These are phyloP conservation scores for Pyricularia pennisetigena DNA, from an alignment of 2,329 filamentous ascomycete genomes.

Conservation along the genomic window DNA sequence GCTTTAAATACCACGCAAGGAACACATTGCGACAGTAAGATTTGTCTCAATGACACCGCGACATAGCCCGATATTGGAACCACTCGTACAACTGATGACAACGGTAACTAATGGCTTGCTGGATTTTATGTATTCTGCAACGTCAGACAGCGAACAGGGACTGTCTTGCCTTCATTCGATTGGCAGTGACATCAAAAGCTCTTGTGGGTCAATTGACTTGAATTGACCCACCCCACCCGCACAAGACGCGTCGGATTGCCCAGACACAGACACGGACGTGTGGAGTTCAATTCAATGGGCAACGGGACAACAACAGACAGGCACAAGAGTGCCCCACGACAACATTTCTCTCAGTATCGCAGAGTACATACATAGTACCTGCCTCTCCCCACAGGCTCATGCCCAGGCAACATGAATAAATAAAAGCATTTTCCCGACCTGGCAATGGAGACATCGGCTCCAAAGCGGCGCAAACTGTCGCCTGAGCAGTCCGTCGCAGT, in stretches of 20 bases:
- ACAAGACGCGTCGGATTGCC: neutral
- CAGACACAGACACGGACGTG: neutral
- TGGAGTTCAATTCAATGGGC: neutral
- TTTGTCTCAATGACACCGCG: too few species aligned
- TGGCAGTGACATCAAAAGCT: neutral
- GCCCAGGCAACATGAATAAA: neutral
- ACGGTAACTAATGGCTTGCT: neutral
- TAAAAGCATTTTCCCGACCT: neutral
- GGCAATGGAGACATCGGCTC: slow-evolving; percentile 46
- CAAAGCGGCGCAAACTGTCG: slow-evolving; percentile 56
- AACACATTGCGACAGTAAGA: too few species aligned
- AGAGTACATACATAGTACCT: neutral
- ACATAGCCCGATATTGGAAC: neutral
- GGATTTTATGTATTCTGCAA: neutral
- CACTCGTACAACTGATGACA: neutral
- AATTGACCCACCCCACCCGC: neutral
- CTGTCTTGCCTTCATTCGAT: neutral
- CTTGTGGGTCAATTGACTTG: neutral
- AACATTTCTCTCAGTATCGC: neutral
- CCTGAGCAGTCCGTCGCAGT: slow-evolving; percentile 35
- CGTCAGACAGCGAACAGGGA: neutral
- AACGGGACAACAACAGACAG: neutral
- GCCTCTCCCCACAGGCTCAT: neutral
- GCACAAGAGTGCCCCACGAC: neutral
- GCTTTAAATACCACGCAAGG: too few species aligned